These are phyloP conservation scores for Neurospora intermedia DNA, from an alignment of 495 filamentous ascomycete genomes.

Conservation along the genomic window DNA sequence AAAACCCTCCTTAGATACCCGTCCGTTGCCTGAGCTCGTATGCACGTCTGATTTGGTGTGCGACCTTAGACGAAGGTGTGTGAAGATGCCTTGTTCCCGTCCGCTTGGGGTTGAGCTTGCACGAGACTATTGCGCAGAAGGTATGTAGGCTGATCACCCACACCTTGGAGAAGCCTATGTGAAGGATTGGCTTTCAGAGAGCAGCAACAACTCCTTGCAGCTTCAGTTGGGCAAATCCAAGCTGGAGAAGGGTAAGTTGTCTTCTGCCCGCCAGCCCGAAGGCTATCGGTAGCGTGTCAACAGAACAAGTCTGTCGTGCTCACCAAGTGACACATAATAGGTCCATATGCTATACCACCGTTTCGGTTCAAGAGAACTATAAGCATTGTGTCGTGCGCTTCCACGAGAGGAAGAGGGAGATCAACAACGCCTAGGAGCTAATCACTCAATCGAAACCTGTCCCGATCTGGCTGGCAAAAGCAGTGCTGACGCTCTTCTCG, in stretches of 20 bases:
- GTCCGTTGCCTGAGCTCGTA: neutral
- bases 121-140: neutral
- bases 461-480: conserved; percentile 90
- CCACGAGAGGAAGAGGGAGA: neutral
- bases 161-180: neutral
- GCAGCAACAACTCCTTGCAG: neutral
- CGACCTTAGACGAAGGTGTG: neutral
- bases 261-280: neutral
- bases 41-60: neutral
- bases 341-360: neutral
- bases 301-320: neutral
- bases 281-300: neutral
- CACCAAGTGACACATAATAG: neutral
- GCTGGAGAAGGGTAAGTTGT: neutral
- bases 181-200: neutral
- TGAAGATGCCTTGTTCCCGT: neutral
- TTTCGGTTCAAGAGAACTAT: neutral
- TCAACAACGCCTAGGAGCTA: neutral
- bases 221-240: neutral
- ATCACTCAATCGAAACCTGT: conserved; percentile 70
- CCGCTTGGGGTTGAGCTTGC: neutral
- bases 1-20: neutral
- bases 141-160: neutral
- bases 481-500: conserved; percentile 87
- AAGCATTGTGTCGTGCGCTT: neutral